Evolutionary conservation across 768 basidiomycete genomes (phyloP).

Genomic region (Trametes sanguinea): DNA sequence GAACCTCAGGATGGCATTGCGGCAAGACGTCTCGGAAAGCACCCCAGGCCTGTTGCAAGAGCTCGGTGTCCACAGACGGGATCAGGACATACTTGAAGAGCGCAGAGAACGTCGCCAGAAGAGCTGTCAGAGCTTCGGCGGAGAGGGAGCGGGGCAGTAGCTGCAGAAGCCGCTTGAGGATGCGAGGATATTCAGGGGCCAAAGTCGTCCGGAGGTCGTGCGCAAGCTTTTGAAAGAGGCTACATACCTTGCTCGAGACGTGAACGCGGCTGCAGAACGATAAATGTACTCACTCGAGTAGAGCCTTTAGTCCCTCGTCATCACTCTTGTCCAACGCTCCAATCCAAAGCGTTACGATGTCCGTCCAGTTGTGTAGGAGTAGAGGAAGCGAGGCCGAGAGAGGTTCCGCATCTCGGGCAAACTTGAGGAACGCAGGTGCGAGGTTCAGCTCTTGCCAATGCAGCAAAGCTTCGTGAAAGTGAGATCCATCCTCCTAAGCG

Average conservation of each 20-base stretch:
- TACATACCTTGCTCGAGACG: conserved; percentile 33
- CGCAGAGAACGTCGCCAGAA: conserved; percentile 67
- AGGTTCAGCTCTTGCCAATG: conserved; percentile 84
- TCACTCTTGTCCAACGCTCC: conserved; percentile 57
- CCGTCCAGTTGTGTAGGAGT: conserved; percentile 77
- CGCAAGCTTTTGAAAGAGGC: conserved; percentile 74
- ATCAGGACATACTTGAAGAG: conserved; percentile 76
- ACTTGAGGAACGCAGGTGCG: conserved; percentile 70
- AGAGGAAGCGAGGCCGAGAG: conserved; percentile 78
- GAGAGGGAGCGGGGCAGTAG: conserved; percentile 62
- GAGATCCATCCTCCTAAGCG: conserved; percentile 70
- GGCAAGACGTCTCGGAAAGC: conserved; percentile 51
- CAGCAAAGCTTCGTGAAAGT: conserved; percentile 72
- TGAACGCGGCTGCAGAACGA: not conserved
- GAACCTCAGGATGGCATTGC: conserved; percentile 68
- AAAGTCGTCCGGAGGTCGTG: conserved; percentile 83
- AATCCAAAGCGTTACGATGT: conserved; percentile 67
- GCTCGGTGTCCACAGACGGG: conserved; percentile 54
- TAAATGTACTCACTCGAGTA: conserved; percentile 66
- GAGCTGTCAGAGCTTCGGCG: conserved; percentile 56
- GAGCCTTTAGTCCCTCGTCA: conserved; percentile 68
- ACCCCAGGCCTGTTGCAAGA: conserved; percentile 63
- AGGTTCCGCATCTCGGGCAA: conserved; percentile 59
- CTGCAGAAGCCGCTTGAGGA: conserved; percentile 57
- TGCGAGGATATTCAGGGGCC: conserved; percentile 56